Percentiles rank a stretch among this genome's conserved stretches.
phyloP scores from a whole-genome alignment of 1,139 yeast genomes.

The Lodderomyces theae region DNA sequence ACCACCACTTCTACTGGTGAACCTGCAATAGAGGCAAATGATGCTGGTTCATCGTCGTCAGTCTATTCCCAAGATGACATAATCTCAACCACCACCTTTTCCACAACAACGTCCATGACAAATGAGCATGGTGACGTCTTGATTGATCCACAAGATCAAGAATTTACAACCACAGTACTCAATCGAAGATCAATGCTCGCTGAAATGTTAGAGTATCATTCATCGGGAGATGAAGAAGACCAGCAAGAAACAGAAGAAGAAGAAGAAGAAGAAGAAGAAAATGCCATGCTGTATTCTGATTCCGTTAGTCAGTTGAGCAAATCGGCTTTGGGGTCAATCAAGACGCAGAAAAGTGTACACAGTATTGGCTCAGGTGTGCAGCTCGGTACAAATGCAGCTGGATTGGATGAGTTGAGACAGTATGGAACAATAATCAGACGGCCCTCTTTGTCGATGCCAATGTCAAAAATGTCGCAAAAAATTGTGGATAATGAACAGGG shows the following conservation, averaged over 20 bases:
- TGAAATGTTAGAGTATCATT: constrained; percentile 46
- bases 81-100: constrained; percentile 2
- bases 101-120: constrained; percentile 1
- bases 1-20: not conserved
- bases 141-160: constrained; percentile 13
- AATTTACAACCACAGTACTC: constrained; percentile 14
- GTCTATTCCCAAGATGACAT: constrained; percentile 1
- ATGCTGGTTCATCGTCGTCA: constrained; percentile 6
- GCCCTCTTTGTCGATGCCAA: not conserved
- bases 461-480: not conserved
- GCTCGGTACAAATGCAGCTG: not conserved
- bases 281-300: not conserved
- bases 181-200: constrained; percentile 45
- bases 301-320: not conserved
- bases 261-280: constrained; percentile 5
- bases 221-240: constrained; percentile 27
- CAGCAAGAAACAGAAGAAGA: constrained; percentile 4
- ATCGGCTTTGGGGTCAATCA: not conserved
- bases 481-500: not conserved
- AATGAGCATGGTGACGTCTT: constrained; percentile 6
- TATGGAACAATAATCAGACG: constrained; percentile 12
- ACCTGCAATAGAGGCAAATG: not conserved
- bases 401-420: constrained; percentile 3
- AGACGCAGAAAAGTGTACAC: not conserved
- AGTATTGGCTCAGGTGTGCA: not conserved